Base-by-base conservation (phyloP, 148 eudicot species). In the Agrostemma githago region DNA sequence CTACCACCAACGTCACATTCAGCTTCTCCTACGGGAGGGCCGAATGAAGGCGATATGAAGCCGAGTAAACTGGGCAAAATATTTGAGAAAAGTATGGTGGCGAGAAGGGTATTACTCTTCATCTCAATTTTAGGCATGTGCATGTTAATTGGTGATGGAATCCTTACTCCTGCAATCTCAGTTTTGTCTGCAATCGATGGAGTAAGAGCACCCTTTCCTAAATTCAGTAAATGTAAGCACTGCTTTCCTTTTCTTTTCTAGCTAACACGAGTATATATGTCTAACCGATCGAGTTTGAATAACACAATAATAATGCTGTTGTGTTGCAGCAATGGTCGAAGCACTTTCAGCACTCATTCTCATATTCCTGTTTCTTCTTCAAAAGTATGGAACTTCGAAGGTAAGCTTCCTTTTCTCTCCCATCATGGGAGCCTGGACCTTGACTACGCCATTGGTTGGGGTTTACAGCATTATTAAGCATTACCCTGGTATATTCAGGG, bases 101-200 rank as follows among this genome's bases (percentile, higher is more conserved):
- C 91, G 14, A 84, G 89, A 79, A 81, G 89, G 74, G 70, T 88
- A 37, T 74, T 89, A 76, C 87, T 89, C 43, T 89, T 89, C 72
- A 82, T 89, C 76, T 83, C 90, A 17, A 84, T 89, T 74, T 78
- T 89, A 8, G 93, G 93, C 72, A 89, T 84, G 88, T 89, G 94
- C 83, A 89, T 89, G 94, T 78, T 89, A 34, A 89, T 89, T 66
- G 89, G 94, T 39, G 94, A 89, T 74, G 93, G 93, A 34, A 82
- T 87, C 74, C 89, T 89, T 61, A 89, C 93, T 48, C 93, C 93
- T 76, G 93, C 94, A 17, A 89, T 88, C 64, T 89, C 91, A 82
- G 94, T 88, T 77, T 76, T 89, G 79, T 89, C 94, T 74, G 94
- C 94, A 56, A 85, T 89, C 61, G 87, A 86, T 46, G 94, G 94